Base-by-base conservation (phyloP, 768 basidiomycete genomes). In the Hygrophoropsis aurantiaca region DNA sequence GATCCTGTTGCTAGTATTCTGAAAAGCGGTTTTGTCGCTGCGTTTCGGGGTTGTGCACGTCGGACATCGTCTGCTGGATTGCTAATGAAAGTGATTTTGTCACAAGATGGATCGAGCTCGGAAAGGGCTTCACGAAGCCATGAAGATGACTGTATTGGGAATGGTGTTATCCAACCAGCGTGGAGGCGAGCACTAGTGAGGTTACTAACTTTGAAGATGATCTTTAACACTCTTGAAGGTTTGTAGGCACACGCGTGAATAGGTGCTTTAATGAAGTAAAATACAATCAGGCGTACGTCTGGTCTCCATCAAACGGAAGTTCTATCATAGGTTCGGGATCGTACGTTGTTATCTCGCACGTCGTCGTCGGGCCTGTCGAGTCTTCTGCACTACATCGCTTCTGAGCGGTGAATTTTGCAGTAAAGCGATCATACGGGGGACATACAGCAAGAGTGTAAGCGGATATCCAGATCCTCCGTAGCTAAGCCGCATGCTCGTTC, bases 81-180 rank as follows among this genome's bases (percentile, higher is more conserved):
- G 36, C 87, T 83, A 20, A 89, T 81, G 63, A 98, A 83, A 1
- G 87, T 90, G 16, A 98, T 75, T 50, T 84, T 88, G 35, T 90
- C 84, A 61, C 86, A 91, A 0, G 91, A 88, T 15, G 91, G 80
- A 55, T 97, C 94, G 11, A 99, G 75, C 60, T 97, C 95, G 10
- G 85, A 84, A 11, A 97, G 78, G 0, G 94, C 93, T 49, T 97
- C 93, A 35, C 90, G 84, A 26, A 98, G 84, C 90, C 93, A 94
- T 5, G 88, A 94, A 3, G 94, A 95, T 81, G 64, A 66, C 65
- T 66, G 10, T 45, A 15, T 13, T n/a, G 21, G 20, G 75, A 46
- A 18, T n/a, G 35, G 44, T 15, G 32, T 5, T 30, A 13, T 26
- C n/a, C 11, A 20, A 9, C 10, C 2, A 26, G 13, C 36, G 40